Evolutionary conservation across 495 filamentous ascomycete genomes (phyloP).

Genomic region (Neurospora sp.): DNA sequence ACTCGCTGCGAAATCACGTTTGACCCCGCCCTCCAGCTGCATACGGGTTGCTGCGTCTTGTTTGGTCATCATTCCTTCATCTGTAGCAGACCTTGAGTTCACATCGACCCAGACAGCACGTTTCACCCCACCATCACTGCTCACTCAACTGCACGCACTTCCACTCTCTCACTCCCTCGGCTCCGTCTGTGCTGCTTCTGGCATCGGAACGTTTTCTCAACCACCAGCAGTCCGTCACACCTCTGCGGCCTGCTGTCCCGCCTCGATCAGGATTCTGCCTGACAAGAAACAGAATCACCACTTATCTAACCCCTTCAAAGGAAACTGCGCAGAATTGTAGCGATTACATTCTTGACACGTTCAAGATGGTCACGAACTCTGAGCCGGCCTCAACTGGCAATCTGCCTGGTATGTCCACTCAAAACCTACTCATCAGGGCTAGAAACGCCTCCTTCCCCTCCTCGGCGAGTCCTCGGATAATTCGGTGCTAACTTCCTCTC

Average conservation of each 20-base stretch:
- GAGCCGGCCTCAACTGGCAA: background rate
- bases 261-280: background rate
- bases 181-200: background rate
- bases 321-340: background rate
- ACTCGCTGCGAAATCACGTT: background rate
- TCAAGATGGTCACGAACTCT: background rate
- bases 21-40: background rate
- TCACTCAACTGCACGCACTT: background rate
- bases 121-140: background rate
- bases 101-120: background rate
- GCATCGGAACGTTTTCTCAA: background rate
- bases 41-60: background rate
- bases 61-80: background rate
- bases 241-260: background rate
- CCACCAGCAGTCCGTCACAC: background rate
- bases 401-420: background rate
- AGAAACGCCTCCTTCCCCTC: background rate
- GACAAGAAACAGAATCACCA: background rate
- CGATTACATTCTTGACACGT: background rate
- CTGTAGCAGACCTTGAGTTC: background rate
- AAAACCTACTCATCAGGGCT: background rate
- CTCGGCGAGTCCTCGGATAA: background rate
- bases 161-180: background rate
- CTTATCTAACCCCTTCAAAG: background rate
- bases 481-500: background rate